phyloP scores from a whole-genome alignment of 345 rosid genomes.

The Reutealis trisperma region DNA sequence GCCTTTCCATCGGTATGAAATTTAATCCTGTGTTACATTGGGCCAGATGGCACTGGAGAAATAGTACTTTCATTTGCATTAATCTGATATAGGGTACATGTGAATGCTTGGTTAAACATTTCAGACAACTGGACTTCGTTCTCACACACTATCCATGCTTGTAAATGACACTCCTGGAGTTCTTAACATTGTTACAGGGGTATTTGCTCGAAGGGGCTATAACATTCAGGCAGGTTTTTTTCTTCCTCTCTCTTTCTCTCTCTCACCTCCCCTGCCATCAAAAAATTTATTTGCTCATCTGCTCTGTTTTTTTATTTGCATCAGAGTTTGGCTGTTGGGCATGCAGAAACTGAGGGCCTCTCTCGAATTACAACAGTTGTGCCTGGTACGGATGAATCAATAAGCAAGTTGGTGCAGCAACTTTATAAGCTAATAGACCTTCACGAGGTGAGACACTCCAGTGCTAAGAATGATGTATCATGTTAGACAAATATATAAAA shows the following conservation, averaged over 20 bases:
- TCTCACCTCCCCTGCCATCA: not conserved
- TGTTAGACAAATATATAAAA: not conserved
- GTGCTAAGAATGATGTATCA: not conserved
- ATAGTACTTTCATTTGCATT: not conserved
- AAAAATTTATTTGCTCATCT: not conserved
- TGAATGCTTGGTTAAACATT: not conserved
- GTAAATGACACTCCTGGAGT: conserved; percentile 86
- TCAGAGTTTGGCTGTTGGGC: conserved; percentile 77
- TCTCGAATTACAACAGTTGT: conserved; percentile 71
- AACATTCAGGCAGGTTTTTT: conserved; percentile 67
- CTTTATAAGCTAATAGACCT: conserved; percentile 56
- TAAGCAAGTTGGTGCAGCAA: conserved; percentile 65
- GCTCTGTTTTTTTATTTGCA: conserved; percentile 13
- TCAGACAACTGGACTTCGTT: conserved; percentile 77
- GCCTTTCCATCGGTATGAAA: not conserved
- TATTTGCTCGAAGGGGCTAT: conserved; percentile 83
- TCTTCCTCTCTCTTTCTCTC: not conserved
- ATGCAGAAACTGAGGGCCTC: conserved; percentile 57
- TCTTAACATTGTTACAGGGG: conserved; percentile 79
- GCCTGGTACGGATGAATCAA: conserved; percentile 67
- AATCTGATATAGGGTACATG: not conserved
- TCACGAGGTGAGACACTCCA: conserved; percentile 54
- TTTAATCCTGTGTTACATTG: not conserved
- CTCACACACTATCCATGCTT: conserved; percentile 80
- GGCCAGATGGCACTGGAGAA: not conserved